Evolutionary conservation across 305 asterid genomes (phyloP).

Genomic region (Rubia peregrina): DNA sequence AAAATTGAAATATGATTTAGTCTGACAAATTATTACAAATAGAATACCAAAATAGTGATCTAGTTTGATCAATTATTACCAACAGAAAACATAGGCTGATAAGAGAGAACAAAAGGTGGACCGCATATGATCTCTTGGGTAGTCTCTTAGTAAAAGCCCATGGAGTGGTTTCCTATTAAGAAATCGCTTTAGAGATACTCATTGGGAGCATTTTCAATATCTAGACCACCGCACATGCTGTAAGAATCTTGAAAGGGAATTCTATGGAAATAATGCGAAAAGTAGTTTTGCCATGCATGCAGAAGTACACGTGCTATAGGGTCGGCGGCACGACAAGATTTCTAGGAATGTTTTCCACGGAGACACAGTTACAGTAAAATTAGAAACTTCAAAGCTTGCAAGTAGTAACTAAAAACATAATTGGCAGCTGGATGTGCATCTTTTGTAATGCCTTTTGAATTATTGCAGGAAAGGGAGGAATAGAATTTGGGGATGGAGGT

Average conservation of each 20-base stretch:
- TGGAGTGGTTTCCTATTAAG: no score
- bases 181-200: no score
- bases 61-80: no score
- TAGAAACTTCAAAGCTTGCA: not conserved
- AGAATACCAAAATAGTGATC: no score
- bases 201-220: no score
- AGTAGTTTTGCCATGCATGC: conserved; percentile 7
- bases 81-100: no score
- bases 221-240: no score
- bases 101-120: no score
- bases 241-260: not conserved
- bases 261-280: not conserved
- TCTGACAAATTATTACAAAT: no score
- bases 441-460: conserved; percentile 25
- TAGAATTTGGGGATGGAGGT: conserved; percentile 37
- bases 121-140: no score
- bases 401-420: conserved; percentile 5
- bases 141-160: no score
- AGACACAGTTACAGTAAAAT: not conserved
- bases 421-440: conserved; percentile 25
- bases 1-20: no score
- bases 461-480: conserved; percentile 30
- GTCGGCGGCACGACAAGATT: not conserved
- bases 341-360: not conserved
- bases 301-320: conserved; percentile 7